Conservation (phyloP, 805 yeast species). For the Candida tammaniensis region DNA sequence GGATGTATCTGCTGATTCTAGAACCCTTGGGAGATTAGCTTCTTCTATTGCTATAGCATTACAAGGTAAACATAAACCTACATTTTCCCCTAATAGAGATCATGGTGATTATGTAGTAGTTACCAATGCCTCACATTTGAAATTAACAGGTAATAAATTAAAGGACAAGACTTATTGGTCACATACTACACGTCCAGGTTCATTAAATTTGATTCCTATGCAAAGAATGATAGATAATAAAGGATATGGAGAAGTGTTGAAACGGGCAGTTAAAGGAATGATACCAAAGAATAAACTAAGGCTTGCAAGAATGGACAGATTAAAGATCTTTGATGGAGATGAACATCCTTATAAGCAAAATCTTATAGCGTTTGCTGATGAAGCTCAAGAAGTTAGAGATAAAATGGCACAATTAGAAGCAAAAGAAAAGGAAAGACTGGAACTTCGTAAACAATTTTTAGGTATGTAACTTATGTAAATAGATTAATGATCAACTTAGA, state of each 20-base stretch:
- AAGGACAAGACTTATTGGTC: constrained; percentile 81
- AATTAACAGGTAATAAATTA: constrained; percentile 83
- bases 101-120: constrained; percentile 97
- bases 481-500: constrained; percentile 1
- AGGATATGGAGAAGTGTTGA: constrained; percentile 85
- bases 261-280: constrained; percentile 93
- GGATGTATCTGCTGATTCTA: constrained; percentile 76
- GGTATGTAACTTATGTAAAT: constrained; percentile 16
- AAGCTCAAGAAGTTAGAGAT: constrained; percentile 51
- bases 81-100: constrained; percentile 68
- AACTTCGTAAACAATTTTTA: constrained; percentile 35
- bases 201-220: constrained; percentile 81
- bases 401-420: constrained; percentile 39
- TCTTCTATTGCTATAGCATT: constrained; percentile 81
- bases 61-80: constrained; percentile 97
- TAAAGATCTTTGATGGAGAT: constrained; percentile 84
- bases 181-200: constrained; percentile 89
- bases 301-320: constrained; percentile 72
- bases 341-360: constrained; percentile 85
- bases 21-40: constrained; percentile 92
- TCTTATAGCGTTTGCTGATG: constrained; percentile 81
- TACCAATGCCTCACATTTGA: constrained; percentile 80
- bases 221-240: constrained; percentile 67
- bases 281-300: constrained; percentile 88
- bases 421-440: constrained; percentile 28